phyloP scores from a whole-genome alignment of 2,329 filamentous ascomycete species.

The Monosporascus sp. region DNA sequence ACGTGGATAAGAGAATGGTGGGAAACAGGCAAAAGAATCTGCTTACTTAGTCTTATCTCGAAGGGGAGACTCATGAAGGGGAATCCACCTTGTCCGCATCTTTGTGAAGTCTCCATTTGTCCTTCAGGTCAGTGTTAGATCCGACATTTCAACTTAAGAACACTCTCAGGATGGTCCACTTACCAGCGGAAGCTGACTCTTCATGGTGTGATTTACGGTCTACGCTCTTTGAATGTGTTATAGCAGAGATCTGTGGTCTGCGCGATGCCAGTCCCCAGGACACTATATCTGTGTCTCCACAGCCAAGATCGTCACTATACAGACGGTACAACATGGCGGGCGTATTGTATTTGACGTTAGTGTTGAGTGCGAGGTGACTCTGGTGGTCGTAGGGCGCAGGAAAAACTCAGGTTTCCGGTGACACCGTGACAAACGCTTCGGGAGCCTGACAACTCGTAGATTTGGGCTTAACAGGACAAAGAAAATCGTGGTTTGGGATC shows the following conservation, averaged over 20 bases:
- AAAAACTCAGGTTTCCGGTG: background rate
- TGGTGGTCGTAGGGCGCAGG: background rate
- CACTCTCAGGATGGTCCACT: no score
- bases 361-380: background rate
- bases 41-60: conserved; percentile 35
- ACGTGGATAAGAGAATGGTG: no score
- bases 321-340: background rate
- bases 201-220: background rate
- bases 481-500: no score
- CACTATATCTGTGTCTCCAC: background rate
- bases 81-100: background rate
- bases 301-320: background rate
- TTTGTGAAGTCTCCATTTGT: background rate
- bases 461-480: background rate
- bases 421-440: no score
- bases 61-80: conserved; percentile 32
- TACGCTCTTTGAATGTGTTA: background rate
- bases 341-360: background rate
- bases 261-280: background rate
- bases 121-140: background rate
- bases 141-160: no score
- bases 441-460: background rate
- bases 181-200: background rate
- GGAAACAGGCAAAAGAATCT: no score
- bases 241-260: background rate